Base-by-base conservation (phyloP, 495 filamentous ascomycete genomes). In the Copromyces sp. region DNA sequence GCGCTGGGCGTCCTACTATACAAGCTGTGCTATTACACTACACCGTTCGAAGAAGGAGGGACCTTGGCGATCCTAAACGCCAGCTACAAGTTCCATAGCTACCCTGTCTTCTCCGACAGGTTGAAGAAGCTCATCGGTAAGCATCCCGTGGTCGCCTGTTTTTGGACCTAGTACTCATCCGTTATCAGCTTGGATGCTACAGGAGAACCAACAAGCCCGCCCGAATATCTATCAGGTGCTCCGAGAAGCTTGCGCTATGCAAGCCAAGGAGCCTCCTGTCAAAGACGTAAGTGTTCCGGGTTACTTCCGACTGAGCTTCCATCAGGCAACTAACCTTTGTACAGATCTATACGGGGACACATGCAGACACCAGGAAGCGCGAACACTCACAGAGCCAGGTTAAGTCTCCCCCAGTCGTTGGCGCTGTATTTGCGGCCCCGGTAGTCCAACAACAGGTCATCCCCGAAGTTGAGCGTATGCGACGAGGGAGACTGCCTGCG, bases 11-110 rank as follows among this genome's bases (percentile, higher is more conserved):
- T 99, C 39, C 85, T 99, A 68, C 84, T 99, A 68, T 99, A 98
- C 85, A 99, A 99, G 85, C 87, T 99, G 70, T 99, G 95, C 84
- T 99, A 98, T 84, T 99, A 98, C 84, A 99, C 96, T 38, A 99
- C 95, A 9, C 95, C 95, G 4, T 99, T 99, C 78, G 95, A 99
- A 82, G 96, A 98, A 71, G 92, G 95, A 76, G 95, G 95, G 24
- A 94, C 97, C 83, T 93, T 98, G 82, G 95, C 95, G n/a, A 99
- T 99, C 75, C 84, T 99, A 47, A 98, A 98, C 78, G 95, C 96
- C 47, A 96, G 88, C 77, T 99, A 92, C 88, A 95, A 93, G 79
- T 98, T 91, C 79, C 96, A 96, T 29, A 84, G 85, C 53, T 93
- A 98, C 77, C 95, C 95, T 39, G 78, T 86, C 29, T 98, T 98